Base-by-base conservation (phyloP, 345 rosid species). In the Sisymbrium irio region DNA sequence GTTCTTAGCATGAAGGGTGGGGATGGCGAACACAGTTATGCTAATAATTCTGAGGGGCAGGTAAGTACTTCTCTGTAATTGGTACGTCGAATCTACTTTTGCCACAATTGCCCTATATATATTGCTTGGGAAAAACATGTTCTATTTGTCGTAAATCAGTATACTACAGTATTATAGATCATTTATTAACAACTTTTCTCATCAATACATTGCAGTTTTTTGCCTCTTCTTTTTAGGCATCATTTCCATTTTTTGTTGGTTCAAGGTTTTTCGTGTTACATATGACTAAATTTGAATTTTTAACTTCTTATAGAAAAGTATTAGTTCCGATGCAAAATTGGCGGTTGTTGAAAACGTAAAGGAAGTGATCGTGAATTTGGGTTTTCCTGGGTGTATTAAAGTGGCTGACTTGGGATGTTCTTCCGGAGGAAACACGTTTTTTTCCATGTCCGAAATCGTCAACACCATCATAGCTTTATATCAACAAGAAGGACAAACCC, bases 341-440 rank as follows among this genome's bases (percentile, higher is more conserved):
- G n/a, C 6, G 22, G 36, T 45, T 39, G 18, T 1, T 18, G 9
- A 40, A 10, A 40, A 3, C 55, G 11, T 27, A 11, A 53, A 10
- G 40, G 73, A 58, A 13, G n/a, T 35, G 61, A 10, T 39, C 30
- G 3, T 36, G 36, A 19, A 62, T 6, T 1, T 36, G 9, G 9
- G 9, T 17, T 50, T 62, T 46, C 61, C 80, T 0, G 1, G 3
- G 11, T 12, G 36, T 30, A 60, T 79, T 14, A 61, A 75, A 17
- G 54, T 77, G 37, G 79, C 81, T 0, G 84, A 84, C 51, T 62
- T 84, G 42, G 87, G 85, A 35, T 84, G 85, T 28, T 75, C 85
- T 51, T 78, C 87, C 6, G 85, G 84, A 45, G 69, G 77, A 41
- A 84, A 77, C 46, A 65, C 72, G 1, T 13, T 68, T 0, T 28